Base-by-base conservation (phyloP, 78 protist genomes). In the Dictyostelium citrinum region DNA sequence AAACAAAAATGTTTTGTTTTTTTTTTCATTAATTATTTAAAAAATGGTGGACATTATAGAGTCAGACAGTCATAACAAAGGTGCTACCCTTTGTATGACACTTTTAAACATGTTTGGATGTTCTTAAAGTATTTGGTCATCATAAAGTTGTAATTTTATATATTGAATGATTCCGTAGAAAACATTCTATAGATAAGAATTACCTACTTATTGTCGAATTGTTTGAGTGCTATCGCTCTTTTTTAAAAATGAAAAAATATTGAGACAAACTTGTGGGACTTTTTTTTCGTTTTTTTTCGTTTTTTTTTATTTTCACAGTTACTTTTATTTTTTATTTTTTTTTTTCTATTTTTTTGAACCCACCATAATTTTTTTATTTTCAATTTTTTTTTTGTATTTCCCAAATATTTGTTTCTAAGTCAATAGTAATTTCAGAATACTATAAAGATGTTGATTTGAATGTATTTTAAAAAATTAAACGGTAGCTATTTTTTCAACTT, bases 201-300 rank as follows among this genome's bases (percentile, higher is more conserved):
- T 64, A 64, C 72, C 72, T 64, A 64, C 72, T 64, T 64, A 64
- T 64, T 64, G 72, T 64, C 72, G 33, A 64, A 64, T 64, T 64
- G 70, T 24, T 60, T 8, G 29, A 1, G 0, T 60, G 70, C 1
- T 58, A 6, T n/a, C 16, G n/a, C 8, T 58, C 31, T 2, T 58
- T 58, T 0, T 6, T 1, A 58, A n/a, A 11, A n/a, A 58, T 5
- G 0, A 58, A 5, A 0, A 1, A 0, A 14, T n/a, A 58, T 22
- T 58, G 31, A n/a, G 17, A 1, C 0, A 5, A 16, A 16, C 22
- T 49, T 49, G 22, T 49, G 60, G 60, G 60, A 49, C 55, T 45
- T 45, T 12, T 9, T 45, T 10, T 45, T 45, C 12, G 10, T 45
- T 45, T 4, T 45, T 49, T 16, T 49, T 49, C 11, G 2, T 49